Evolutionary conservation across 2,329 filamentous ascomycete genomes (phyloP).

Genomic region (Apiospora phragmitis): DNA sequence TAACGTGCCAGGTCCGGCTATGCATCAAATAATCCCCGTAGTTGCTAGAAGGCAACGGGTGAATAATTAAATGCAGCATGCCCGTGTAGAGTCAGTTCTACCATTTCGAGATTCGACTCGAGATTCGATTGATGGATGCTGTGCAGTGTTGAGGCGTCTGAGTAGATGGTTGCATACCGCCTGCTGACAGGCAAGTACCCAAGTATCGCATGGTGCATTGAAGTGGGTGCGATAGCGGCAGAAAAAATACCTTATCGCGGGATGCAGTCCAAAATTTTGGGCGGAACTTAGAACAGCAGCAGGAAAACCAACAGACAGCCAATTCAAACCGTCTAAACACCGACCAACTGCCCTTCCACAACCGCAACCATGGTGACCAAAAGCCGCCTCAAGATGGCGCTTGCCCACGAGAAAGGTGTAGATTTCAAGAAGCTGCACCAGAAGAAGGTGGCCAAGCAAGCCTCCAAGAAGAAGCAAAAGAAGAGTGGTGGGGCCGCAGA

Average conservation of each 20-base stretch:
- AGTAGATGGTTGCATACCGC: neutral
- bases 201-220: neutral
- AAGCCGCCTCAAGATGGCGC: conserved; percentile 42
- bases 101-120: neutral
- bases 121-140: too few relatives aligned
- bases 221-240: conserved; percentile 2
- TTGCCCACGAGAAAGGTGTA: conserved; percentile 37
- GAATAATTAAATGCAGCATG: neutral
- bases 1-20: neutral
- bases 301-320: conserved; percentile 1
- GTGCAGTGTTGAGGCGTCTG: neutral
- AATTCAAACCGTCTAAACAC: neutral
- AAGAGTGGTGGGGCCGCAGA: conserved; percentile 21
- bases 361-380: conserved; percentile 28
- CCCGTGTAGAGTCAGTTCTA: neutral
- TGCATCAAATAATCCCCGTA: neutral
- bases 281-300: neutral
- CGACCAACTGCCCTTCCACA: neutral
- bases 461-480: conserved; percentile 29
- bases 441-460: conserved; percentile 17
- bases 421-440: conserved; percentile 35
- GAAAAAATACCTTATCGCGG: conserved; percentile 8
- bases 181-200: neutral
- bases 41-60: neutral
- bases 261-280: conserved; percentile 9